Evolutionary conservation across 371 early-diverging fungal genomes (phyloP), one percentile per base, ranked within the genome.

Genomic region (Globomyces sp.): DNA sequence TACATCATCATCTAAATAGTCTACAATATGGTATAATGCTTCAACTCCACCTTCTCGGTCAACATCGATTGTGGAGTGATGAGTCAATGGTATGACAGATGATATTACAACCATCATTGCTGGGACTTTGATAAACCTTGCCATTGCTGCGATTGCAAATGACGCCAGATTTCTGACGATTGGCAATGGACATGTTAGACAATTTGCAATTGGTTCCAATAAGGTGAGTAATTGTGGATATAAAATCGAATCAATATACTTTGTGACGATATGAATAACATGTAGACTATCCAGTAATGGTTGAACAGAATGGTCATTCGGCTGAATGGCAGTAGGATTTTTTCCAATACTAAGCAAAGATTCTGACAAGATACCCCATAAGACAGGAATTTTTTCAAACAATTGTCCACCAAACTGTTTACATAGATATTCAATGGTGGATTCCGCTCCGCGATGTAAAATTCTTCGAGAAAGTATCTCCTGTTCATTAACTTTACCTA

Each of bases 41-140:
- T 97, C 99, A 1, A 88, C 89, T 1, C 91, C 90, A 42, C 97
- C 96, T 75, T 94, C 96, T 3, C 99, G 88, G 57, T 90, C 79
- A 37, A 79, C 74, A 34, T 84, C 77, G 44, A 83, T 86, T 41
- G 80, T 74, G 0, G 89, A 76, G 62, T 95, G 93, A 10, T 90
- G 86, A 9, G 96, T 81, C 44, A 87, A 77, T 4, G 95, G 95
- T 5, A 96, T 64, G 0, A 92, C 87, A 4, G 78, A 66, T 24
- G 87, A 87, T 6, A 98, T 86, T 44, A 96, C 77, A n/a, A 82
- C 75, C 37, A 86, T 86, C 92, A 96, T 91, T 0, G 91, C 86
- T 0, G 82, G 80, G 1, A 83, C 77, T 0, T 91, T 87, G 11
- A 88, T 80, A 0, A 85, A 85, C 40, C 84, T 74, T 57, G 89